Conservation (phyloP, 176 grass and related monocot genomes). For the Calamus simplicifolius region DNA sequence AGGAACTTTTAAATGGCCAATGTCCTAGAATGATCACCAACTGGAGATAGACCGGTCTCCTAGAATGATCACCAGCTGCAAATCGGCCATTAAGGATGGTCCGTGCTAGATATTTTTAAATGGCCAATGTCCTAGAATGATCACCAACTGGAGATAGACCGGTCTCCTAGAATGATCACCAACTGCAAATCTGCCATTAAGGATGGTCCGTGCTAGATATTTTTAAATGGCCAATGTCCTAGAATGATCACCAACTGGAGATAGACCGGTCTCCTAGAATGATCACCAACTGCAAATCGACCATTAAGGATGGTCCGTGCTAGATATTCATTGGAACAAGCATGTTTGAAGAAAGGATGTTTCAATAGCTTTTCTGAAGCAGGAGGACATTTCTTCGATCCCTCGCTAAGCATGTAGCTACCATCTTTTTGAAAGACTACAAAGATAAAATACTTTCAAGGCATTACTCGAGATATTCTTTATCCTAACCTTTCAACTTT, state of each 20-base stretch:
- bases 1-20: constrained; percentile 35
- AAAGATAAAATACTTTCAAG: not conserved
- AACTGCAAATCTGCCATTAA: constrained; percentile 60
- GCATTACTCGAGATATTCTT: too few relatives aligned
- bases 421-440: constrained; percentile 86
- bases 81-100: constrained; percentile 64
- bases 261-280: constrained; percentile 58
- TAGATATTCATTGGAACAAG: constrained; percentile 50
- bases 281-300: constrained; percentile 66
- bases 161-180: too few relatives aligned
- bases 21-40: constrained; percentile 67
- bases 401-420: constrained; percentile 84
- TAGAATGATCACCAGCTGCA: constrained; percentile 62
- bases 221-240: constrained; percentile 49
- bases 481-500: too few relatives aligned
- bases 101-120: constrained; percentile 40
- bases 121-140: constrained; percentile 63
- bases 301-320: constrained; percentile 59
- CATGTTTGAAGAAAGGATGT: constrained; percentile 93
- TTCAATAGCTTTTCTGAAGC: constrained; percentile 86
- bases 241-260: constrained; percentile 74
- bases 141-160: too few relatives aligned
- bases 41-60: too few relatives aligned
- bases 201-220: constrained; percentile 53
- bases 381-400: constrained; percentile 84